Evolutionary conservation across 2,329 filamentous ascomycete genomes (phyloP).

Genomic region (Talaromyces albobiverticillius): DNA sequence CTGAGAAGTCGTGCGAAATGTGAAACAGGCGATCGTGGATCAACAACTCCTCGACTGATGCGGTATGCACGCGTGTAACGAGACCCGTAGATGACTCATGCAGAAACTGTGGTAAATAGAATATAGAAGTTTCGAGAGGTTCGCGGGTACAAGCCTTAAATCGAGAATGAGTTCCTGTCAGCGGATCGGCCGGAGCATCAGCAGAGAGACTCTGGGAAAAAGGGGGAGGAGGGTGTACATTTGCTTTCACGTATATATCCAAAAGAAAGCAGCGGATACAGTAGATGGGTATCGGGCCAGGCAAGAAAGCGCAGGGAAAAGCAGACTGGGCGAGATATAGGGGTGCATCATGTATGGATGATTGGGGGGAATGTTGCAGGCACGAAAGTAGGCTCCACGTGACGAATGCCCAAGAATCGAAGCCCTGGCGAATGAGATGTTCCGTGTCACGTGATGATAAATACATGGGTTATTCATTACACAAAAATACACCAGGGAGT

Average conservation of each 20-base stretch:
- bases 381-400: constrained; percentile 8
- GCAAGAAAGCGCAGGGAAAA: neutral
- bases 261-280: neutral
- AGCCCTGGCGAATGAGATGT: neutral
- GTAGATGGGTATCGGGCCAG: neutral
- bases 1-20: neutral
- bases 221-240: neutral
- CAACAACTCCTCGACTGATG: neutral
- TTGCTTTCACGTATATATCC: neutral
- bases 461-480: neutral
- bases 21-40: neutral
- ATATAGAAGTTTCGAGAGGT: neutral
- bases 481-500: neutral
- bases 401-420: constrained; percentile 11
- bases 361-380: constrained; percentile 4
- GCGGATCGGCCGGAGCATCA: neutral
- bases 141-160: neutral
- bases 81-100: neutral
- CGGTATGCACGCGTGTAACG: neutral
- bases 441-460: neutral
- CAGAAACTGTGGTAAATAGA: neutral
- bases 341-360: neutral
- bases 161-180: neutral
- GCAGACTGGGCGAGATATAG: neutral
- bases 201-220: neutral